Base-by-base conservation (phyloP, 164 flowering plant genomes). In the Nymphaea thermarum region DNA sequence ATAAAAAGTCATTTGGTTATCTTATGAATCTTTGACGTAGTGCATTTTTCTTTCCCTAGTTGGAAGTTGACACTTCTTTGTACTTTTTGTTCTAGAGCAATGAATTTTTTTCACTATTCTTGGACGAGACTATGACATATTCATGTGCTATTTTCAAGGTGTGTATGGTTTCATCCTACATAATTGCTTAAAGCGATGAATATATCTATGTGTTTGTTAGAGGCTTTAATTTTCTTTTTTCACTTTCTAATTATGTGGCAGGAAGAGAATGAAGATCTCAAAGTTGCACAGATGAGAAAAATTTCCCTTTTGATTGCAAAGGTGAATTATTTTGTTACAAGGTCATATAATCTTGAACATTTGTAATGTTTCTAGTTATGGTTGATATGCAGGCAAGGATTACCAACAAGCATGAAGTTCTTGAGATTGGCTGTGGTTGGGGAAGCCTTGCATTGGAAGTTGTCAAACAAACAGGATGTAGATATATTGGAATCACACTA, bases 341-440 rank as follows among this genome's bases (percentile, higher is more conserved):
- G 15, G 51, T 57, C 2, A 60, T 68, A 25, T 25, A 25, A 25
- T 43, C 10, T 43, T 42, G 14, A 42, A 41, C 64, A 12, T 65
- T 14, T 10, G 16, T 42, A 3, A 15, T n/a, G 4, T 43, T 51
- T 60, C 42, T 11, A 41, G 2, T 11, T 43, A 17, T 12, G 8
- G 4, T 36, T 62, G 2, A 7, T 62, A 60, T 14, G 14, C 60
- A 89, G 97, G 95, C 95, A 65, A 87, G 85, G 77, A 71, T 91
- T 53, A 73, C 76, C 4, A 79, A 76, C 60, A 72, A 78, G 16
- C 93, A 94, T 67, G 90, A 89, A 68, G 75, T 94, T 73, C 87
- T 94, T 67, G 98, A 94, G 77, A 91, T 91, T 71, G 97, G 97
- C 4, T 87, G 86, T 73, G 95, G 98, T 47, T 91, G 98, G 98